A percentile compares a stretch with the other conserved stretches of the same genome.
Evolutionary conservation across 495 filamentous ascomycete species (phyloP).

Genomic region (Lasiosphaeria ovina): DNA sequence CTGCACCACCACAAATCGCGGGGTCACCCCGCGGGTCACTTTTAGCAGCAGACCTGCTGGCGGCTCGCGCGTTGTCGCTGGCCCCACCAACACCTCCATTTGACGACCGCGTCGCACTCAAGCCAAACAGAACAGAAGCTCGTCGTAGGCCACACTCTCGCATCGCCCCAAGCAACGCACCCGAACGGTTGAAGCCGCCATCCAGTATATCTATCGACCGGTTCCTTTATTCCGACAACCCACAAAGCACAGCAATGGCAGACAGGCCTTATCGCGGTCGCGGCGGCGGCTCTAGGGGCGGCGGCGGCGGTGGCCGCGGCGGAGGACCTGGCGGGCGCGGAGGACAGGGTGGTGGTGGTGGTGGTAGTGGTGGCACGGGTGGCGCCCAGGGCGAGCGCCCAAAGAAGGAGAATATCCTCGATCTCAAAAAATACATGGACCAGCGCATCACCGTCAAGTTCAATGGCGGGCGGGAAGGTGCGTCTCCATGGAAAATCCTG

Average conservation of each 20-base stretch:
- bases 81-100: too few species aligned
- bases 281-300: conserved; percentile 41
- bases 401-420: conserved; percentile 98
- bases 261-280: conserved; percentile 25
- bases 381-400: conserved; percentile 59
- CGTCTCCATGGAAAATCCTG: conserved; percentile 15
- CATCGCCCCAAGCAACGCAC: too few species aligned
- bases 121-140: too few species aligned
- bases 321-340: conserved; percentile 51
- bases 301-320: conserved; percentile 42
- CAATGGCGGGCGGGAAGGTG: conserved; percentile 91
- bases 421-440: conserved; percentile 93
- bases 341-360: conserved; percentile 27
- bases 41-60: too few species aligned
- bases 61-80: too few species aligned
- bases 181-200: too few species aligned
- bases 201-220: too few species aligned
- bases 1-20: too few species aligned
- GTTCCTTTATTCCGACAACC: too few species aligned
- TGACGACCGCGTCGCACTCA: too few species aligned
- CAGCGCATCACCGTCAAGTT: conserved; percentile 94
- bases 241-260: neutral
- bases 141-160: too few species aligned
- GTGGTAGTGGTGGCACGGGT: conserved; percentile 17
- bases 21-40: too few species aligned